phyloP scores from a whole-genome alignment of 495 filamentous ascomycete species.

The Venustampulla echinocandica region DNA sequence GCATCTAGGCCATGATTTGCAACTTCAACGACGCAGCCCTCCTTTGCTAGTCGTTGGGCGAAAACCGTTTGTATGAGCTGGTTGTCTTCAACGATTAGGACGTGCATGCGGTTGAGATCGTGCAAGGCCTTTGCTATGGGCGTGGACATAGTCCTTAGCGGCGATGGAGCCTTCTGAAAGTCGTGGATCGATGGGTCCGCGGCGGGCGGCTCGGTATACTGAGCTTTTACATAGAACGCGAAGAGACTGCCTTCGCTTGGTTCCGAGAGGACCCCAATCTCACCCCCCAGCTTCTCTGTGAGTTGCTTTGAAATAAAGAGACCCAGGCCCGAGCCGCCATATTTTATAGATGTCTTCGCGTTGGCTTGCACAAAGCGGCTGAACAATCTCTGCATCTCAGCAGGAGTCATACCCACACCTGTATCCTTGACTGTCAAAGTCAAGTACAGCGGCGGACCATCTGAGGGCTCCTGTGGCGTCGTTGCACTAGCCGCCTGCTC shows the following conservation, averaged over 20 bases:
- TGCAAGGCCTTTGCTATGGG: background rate
- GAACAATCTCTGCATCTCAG: conserved; percentile 51
- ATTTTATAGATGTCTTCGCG: conserved; percentile 67
- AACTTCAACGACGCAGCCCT: conserved; percentile 60
- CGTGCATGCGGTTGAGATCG: conserved; percentile 24
- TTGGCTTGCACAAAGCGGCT: conserved; percentile 51
- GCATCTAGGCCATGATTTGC: conserved; percentile 77
- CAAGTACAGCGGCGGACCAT: conserved; percentile 55
- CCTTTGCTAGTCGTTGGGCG: conserved; percentile 54
- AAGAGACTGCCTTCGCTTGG: conserved; percentile 71
- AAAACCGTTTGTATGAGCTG: conserved; percentile 64
- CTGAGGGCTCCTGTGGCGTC: conserved; percentile 50
- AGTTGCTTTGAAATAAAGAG: conserved; percentile 73
- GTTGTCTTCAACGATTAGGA: conserved; percentile 79
- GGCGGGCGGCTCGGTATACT: conserved; percentile 11
- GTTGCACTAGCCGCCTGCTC: conserved; percentile 31
- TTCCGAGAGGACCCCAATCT: conserved; percentile 68
- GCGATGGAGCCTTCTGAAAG: background rate
- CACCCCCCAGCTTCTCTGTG: conserved; percentile 76
- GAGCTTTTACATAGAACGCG: conserved; percentile 60
- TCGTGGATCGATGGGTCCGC: background rate
- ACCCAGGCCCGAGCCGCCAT: conserved; percentile 75
- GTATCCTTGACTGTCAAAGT: conserved; percentile 58
- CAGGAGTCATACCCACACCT: conserved; percentile 46
- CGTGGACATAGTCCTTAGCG: background rate